These are phyloP conservation scores for Lactarius hatsudake DNA, from an alignment of 768 basidiomycete species.

Conservation along the genomic window DNA sequence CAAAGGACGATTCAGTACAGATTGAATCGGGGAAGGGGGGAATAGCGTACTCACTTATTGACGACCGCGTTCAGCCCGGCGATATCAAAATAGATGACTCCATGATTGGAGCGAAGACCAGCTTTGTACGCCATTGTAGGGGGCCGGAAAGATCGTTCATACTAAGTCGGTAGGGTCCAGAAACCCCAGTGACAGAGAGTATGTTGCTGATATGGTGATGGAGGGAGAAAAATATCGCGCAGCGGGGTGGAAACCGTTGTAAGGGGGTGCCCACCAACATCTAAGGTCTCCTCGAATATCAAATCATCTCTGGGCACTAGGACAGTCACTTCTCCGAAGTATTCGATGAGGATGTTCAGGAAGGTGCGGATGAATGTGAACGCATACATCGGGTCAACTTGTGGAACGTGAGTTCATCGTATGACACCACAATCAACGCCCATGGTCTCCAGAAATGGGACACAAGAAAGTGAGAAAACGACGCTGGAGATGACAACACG, in stretches of 20 bases:
- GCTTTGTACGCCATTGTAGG: slow-evolving; percentile 87
- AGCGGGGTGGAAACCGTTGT: slow-evolving; percentile 91
- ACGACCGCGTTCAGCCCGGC: slow-evolving; percentile 77
- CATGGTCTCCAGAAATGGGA: too few species aligned
- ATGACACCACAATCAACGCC: too few species aligned
- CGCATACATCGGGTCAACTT: slow-evolving; percentile 86
- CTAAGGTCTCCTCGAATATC: slow-evolving; percentile 95
- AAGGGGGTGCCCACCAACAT: slow-evolving; percentile 82
- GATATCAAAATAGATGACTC: slow-evolving; percentile 93
- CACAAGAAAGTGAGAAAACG: neutral
- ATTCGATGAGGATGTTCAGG: slow-evolving; percentile 77
- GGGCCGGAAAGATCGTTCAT: slow-evolving; percentile 59
- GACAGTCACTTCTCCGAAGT: slow-evolving; percentile 82
- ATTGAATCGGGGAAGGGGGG: neutral
- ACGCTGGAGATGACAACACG: neutral
- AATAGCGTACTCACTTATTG: slow-evolving; percentile 53
- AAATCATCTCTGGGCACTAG: slow-evolving; percentile 85
- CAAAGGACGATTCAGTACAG: neutral
- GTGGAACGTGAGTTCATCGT: slow-evolving; percentile 9
- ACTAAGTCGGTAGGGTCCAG: slow-evolving; percentile 35
- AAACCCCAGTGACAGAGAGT: slow-evolving; percentile 50
- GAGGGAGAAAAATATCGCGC: slow-evolving; percentile 90
- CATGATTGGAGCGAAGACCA: slow-evolving; percentile 76
- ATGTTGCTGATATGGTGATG: slow-evolving; percentile 65
- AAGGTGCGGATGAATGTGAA: slow-evolving; percentile 89